Conservation (phyloP, 2,329 filamentous ascomycete genomes). For the Eutypa lata region DNA sequence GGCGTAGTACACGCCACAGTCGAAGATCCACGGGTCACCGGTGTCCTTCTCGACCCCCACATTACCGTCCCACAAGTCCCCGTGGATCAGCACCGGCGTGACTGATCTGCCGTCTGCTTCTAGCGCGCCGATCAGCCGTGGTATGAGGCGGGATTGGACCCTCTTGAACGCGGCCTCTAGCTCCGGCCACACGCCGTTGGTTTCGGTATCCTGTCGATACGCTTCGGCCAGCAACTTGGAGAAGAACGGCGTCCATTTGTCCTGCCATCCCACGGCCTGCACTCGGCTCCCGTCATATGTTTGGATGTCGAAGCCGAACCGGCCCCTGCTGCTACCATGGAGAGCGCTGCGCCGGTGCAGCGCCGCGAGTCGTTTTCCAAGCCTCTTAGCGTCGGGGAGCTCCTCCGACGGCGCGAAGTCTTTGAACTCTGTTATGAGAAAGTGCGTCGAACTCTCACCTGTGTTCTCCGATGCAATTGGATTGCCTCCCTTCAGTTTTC, state of each 20-base stretch:
- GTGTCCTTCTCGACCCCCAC: conserved; percentile 28
- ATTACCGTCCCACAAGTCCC: conserved; percentile 41
- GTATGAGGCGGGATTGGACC: conserved; percentile 27
- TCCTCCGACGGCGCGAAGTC: background rate
- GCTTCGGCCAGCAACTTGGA: conserved; percentile 27
- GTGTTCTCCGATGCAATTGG: background rate
- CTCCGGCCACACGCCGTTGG: conserved; percentile 29
- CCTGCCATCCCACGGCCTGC: conserved; percentile 30
- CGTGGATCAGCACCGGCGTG: conserved; percentile 32
- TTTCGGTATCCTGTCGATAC: conserved; percentile 24
- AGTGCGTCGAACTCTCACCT: background rate
- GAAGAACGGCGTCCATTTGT: conserved; percentile 38
- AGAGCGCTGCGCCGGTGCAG: conserved; percentile 11
- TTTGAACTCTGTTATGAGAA: conserved; percentile 1
- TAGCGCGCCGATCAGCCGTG: conserved; percentile 23
- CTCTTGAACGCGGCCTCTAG: conserved; percentile 19
- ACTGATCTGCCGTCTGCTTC: conserved; percentile 20
- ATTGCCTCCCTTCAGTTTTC: background rate
- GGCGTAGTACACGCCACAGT: conserved; percentile 34
- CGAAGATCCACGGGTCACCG: conserved; percentile 31
- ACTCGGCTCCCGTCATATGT: conserved; percentile 29
- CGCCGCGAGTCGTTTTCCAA: background rate
- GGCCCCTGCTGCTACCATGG: conserved; percentile 20
- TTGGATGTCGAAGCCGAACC: conserved; percentile 33
- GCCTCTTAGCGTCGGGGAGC: background rate